Evolutionary conservation across 2,329 filamentous ascomycete genomes (phyloP).

Genomic region (Ophiostoma perfectum): DNA sequence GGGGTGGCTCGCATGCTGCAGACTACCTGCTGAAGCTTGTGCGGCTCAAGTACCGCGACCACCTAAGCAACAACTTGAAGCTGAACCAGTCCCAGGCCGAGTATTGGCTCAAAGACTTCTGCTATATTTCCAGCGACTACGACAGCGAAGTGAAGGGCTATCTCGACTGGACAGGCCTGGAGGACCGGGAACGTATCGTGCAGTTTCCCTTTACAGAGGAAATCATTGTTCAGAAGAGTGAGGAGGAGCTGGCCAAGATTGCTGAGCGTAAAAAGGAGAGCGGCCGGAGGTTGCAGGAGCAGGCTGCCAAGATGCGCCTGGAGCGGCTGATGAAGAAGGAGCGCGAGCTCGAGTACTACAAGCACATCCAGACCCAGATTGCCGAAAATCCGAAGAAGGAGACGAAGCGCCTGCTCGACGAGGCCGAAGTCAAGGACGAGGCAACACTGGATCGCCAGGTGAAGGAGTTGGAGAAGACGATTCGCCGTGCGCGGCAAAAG

Average conservation of each 20-base stretch:
- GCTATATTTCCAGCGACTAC: slow-evolving; percentile 81
- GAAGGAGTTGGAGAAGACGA: slow-evolving; percentile 82
- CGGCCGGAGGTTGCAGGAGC: slow-evolving; percentile 83
- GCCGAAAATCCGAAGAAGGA: slow-evolving; percentile 84
- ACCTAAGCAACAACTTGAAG: slow-evolving; percentile 68
- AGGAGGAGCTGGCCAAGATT: slow-evolving; percentile 84
- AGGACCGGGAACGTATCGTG: slow-evolving; percentile 81
- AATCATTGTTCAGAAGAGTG: slow-evolving; percentile 81
- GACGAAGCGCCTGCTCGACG: slow-evolving; percentile 74
- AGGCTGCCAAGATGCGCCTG: slow-evolving; percentile 93
- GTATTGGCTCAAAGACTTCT: slow-evolving; percentile 79
- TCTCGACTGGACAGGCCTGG: slow-evolving; percentile 85
- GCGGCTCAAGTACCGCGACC: slow-evolving; percentile 74
- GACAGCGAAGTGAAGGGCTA: slow-evolving; percentile 69
- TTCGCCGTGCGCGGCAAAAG: slow-evolving; percentile 85
- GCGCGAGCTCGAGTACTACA: slow-evolving; percentile 90
- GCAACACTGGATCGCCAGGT: slow-evolving; percentile 75
- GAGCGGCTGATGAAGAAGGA: slow-evolving; percentile 96
- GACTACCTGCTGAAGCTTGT: slow-evolving; percentile 91
- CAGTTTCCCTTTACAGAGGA: slow-evolving; percentile 95
- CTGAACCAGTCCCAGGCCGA: slow-evolving; percentile 83
- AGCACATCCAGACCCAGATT: slow-evolving; percentile 68
- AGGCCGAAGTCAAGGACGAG: slow-evolving; percentile 90
- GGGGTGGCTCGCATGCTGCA: slow-evolving; percentile 84
- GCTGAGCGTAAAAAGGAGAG: slow-evolving; percentile 95